These are phyloP conservation scores for Blastomyces percursus DNA, from an alignment of 2,329 filamentous ascomycete species.

Conservation along the genomic window DNA sequence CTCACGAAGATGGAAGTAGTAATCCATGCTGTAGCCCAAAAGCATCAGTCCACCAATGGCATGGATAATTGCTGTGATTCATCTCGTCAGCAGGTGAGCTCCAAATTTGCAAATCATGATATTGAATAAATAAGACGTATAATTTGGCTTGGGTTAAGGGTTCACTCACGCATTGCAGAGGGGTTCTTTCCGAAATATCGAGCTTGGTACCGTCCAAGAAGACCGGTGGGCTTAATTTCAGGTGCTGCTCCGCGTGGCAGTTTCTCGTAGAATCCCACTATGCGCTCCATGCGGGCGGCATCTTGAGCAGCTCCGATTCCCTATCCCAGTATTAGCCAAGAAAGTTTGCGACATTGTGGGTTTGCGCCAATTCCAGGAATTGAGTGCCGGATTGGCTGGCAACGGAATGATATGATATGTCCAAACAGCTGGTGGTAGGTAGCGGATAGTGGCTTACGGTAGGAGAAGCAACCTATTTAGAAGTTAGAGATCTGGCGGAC, in stretches of 20 bases:
- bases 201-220: constrained; percentile 76
- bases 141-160: neutral
- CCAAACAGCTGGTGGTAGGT: neutral
- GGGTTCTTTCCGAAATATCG: constrained; percentile 92
- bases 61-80: constrained; percentile 67
- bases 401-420: constrained; percentile 6
- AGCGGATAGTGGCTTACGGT: constrained; percentile 51
- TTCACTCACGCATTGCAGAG: constrained; percentile 68
- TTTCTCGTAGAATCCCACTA: constrained; percentile 98
- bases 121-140: neutral
- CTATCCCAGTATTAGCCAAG: constrained; percentile 37
- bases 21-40: constrained; percentile 92
- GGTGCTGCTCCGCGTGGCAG: constrained; percentile 88
- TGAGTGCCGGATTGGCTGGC: neutral
- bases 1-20: constrained; percentile 99
- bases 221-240: constrained; percentile 66
- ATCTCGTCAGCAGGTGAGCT: constrained; percentile 1
- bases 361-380: neutral
- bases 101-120: neutral
- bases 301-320: constrained; percentile 90
- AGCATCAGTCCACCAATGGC: constrained; percentile 64
- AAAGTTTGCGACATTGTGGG: neutral
- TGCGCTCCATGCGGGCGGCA: constrained; percentile 93
- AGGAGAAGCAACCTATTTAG: constrained; percentile 62
- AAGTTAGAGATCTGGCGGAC: constrained; percentile 29